phyloP scores from a whole-genome alignment of 1,284 basidiomycete genomes.

The Boletus smithii region DNA sequence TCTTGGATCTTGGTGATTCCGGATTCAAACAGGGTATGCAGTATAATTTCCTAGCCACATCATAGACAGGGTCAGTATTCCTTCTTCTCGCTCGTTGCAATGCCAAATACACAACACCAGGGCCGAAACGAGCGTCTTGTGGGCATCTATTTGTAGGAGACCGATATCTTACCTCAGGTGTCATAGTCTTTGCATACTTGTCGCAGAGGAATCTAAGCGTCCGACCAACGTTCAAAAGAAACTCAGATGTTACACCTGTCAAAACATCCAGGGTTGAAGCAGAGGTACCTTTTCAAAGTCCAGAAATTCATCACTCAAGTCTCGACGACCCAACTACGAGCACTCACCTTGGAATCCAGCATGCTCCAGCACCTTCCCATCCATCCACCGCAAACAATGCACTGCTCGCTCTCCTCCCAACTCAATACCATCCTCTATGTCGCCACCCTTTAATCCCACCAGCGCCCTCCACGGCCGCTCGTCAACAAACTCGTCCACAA shows the following conservation, averaged over 20 bases:
- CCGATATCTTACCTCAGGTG: constrained; percentile 62
- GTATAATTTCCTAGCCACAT: constrained; percentile 74
- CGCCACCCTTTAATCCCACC: constrained; percentile 25
- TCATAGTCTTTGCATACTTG: constrained; percentile 76
- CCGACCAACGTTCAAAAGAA: constrained; percentile 80
- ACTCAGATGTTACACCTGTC: constrained; percentile 78
- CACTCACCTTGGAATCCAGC: constrained; percentile 82
- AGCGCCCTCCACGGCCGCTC: constrained; percentile 48
- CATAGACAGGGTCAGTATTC: too few relatives aligned
- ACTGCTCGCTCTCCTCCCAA: constrained; percentile 52
- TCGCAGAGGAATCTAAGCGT: constrained; percentile 83
- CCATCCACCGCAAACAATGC: constrained; percentile 67
- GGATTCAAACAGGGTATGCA: constrained; percentile 87
- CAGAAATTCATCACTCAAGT: constrained; percentile 7
- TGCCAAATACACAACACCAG: too few relatives aligned
- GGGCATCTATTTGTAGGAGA: constrained; percentile 3
- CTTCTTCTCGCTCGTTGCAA: background rate
- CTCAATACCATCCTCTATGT: constrained; percentile 29
- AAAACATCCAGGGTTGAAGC: constrained; percentile 76
- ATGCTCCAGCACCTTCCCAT: constrained; percentile 77
- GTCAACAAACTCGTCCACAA: constrained; percentile 45
- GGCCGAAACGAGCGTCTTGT: too few relatives aligned
- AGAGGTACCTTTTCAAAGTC: constrained; percentile 49
- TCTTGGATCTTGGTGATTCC: constrained; percentile 73
- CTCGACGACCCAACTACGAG: constrained; percentile 2